A percentile compares a stretch with the other conserved stretches of the same genome.
Evolutionary conservation across 768 basidiomycete species (phyloP).

Genomic region (Boletus bicolor): DNA sequence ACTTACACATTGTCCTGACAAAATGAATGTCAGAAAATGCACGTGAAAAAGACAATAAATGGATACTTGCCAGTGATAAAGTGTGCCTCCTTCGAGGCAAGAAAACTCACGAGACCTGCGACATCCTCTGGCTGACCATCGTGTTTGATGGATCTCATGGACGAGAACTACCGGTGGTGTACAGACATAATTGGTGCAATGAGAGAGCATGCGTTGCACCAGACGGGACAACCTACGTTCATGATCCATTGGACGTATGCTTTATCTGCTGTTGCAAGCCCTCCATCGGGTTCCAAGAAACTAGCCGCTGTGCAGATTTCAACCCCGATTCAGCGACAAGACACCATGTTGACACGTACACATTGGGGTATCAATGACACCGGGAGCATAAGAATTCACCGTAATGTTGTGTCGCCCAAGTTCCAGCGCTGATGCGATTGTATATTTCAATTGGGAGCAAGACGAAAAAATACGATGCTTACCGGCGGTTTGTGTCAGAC

Average conservation of each 20-base stretch:
- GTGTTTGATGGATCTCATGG: constrained; percentile 6
- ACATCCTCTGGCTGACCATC: constrained; percentile 33
- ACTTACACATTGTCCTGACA: constrained; percentile 26
- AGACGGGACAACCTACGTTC: constrained; percentile 1
- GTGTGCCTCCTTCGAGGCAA: constrained; percentile 36
- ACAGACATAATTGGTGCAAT: background rate
- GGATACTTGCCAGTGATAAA: constrained; percentile 33
- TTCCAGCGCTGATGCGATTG: constrained; percentile 22
- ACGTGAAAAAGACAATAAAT: background rate
- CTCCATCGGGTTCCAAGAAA: background rate
- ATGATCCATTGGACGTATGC: background rate
- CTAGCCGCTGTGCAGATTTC: background rate
- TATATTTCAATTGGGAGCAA: background rate
- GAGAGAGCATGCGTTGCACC: background rate
- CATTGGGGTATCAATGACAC: constrained; percentile 30
- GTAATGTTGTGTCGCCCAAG: constrained; percentile 35
- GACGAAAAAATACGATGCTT: background rate
- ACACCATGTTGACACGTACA: constrained; percentile 19
- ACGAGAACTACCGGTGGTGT: background rate
- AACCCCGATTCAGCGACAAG: background rate
- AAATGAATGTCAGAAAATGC: background rate
- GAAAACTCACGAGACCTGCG: constrained; percentile 35
- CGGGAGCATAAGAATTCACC: constrained; percentile 42
- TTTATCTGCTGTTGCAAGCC: background rate
- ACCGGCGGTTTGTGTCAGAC: constrained; percentile 41